Base-by-base conservation (phyloP, 306 rosid species). In the Mimosa pudica region DNA sequence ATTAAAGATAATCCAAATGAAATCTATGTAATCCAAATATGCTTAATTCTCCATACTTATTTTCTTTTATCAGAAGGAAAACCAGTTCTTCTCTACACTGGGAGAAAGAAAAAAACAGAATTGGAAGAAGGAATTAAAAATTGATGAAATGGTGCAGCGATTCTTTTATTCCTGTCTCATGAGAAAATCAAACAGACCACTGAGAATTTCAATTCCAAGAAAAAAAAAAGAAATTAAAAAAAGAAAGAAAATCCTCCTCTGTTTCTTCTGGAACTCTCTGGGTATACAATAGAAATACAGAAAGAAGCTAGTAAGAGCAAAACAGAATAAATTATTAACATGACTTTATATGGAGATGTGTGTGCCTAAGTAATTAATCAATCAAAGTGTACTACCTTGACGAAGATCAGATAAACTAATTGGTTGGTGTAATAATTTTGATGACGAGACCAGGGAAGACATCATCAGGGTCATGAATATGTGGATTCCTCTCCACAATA, bases 391-490 rank as follows among this genome's bases (percentile, higher is more conserved):
- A 67, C 24, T 45, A 73, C 49, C 10, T 46, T 38, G 42, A 38
- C 5, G 42, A 38, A 38, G 42, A 38, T 38, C 42, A 38, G 42
- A 38, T 5, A 38, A 38, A 2, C 5, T 38, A 38, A 18, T 78
- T 62, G 12, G 79, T 58, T 69, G 90, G 88, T 44, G 83, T 85
- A 77, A 94, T 94, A 77, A 94, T 94, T 84, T 84, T 92, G 87
- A 94, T 94, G 74, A 94, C 97, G 49, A 94, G 84, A 33, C 98
- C 98, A 0, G 98, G 98, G 75, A 92, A 94, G 1, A 94, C 97
- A 80, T 94, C 98, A 78, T 93, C 97, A 68, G 97, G 96, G 74
- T 93, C 97, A 77, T 93, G 94, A 74, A 93, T 93, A 86, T 93
- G 97, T 0, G 97, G 97, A 86, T 91, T 93, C 24, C 88, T 82